These are phyloP conservation scores for Camelina sativa DNA, from an alignment of 345 rosid genomes.

Conservation along the genomic window DNA sequence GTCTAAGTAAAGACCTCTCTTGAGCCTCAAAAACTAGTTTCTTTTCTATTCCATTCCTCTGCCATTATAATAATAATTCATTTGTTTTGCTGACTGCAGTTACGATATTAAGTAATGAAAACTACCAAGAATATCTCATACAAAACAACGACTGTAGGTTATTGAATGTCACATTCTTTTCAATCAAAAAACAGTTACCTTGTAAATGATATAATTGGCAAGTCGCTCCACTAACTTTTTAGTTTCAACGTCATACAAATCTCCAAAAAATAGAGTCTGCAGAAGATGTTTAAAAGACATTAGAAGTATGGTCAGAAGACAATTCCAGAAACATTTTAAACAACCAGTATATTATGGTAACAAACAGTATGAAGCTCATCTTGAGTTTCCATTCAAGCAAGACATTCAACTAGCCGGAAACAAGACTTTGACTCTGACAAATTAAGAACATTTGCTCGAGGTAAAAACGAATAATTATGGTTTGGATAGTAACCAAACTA, in stretches of 20 bases:
- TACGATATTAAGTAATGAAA: constrained; percentile 13
- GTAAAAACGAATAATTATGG: neutral
- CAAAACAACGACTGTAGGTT: constrained; percentile 22
- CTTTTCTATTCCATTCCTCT: constrained; percentile 3
- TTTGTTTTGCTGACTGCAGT: neutral
- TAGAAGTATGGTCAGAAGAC: constrained; percentile 5
- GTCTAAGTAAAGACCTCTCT: constrained; percentile 26
- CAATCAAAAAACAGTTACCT: constrained; percentile 58
- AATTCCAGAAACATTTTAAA: constrained; percentile 14
- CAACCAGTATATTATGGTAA: constrained; percentile 7
- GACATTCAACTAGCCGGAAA: constrained; percentile 3
- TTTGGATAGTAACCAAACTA: constrained; percentile 11
- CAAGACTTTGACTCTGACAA: neutral
- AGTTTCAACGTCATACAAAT: constrained; percentile 78
- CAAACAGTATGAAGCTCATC: constrained; percentile 2
- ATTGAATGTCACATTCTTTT: constrained; percentile 13
- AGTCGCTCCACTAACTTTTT: constrained; percentile 88
- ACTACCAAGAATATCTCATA: constrained; percentile 18
- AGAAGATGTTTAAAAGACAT: constrained; percentile 24
- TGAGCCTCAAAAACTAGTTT: constrained; percentile 8
- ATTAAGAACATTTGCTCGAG: constrained; percentile 11
- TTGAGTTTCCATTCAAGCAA: constrained; percentile 10
- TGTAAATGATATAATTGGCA: constrained; percentile 89
- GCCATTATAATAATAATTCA: neutral
- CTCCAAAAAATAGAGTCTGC: constrained; percentile 89